Base-by-base conservation (phyloP, 495 filamentous ascomycete species). In the Antarctomyces pellizariae region DNA sequence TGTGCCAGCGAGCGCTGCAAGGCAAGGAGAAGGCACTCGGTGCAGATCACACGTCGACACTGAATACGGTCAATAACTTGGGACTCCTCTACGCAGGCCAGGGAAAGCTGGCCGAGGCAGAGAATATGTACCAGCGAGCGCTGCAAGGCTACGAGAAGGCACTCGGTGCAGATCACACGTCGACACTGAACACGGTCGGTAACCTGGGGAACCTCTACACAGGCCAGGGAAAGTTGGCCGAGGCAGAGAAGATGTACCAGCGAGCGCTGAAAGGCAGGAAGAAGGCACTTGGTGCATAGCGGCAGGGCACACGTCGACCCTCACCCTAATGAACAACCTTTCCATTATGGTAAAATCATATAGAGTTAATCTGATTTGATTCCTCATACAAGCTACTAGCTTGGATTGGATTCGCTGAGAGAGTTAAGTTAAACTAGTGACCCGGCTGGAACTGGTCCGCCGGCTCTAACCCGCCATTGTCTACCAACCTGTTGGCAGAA, bases 111-210 rank as follows among this genome's bases (percentile, higher is more conserved):
- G 26, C 10, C 6, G 42, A 47, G 24, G 43, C 45, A 23, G 39
- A 50, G 39, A 19, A 29, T 7, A 39, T 46, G 31, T 42, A 41
- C 27, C 26, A 38, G 29, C 37, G 43, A 32, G 53, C 46, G 25
- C 44, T 58, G 11, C 18, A 38, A 43, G 41, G 41, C 24, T 33
- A 42, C 1, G 42, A 55, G 36, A 51, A 50, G 29, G 41, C 42
- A 16, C 33, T 44, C 4, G 53, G 30, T 31, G 25, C 36, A 3
- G 44, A 52, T 12, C 35, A 56, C 29, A 34, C 26, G 15, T 46
- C 39, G 13, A 54, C 48, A 16, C 43, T 53, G 14, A 18, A 39
- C 13, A 38, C 36, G 19, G 32, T 42, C 11, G 35, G 36, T 29
- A 41, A 43, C 25, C 30, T 46, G 2, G 45, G 41, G 7, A 1